A percentile compares a stretch with the other conserved stretches of the same genome.
Evolutionary conservation across 1,284 basidiomycete species (phyloP).

Genomic region (Schizopora paradoxa): DNA sequence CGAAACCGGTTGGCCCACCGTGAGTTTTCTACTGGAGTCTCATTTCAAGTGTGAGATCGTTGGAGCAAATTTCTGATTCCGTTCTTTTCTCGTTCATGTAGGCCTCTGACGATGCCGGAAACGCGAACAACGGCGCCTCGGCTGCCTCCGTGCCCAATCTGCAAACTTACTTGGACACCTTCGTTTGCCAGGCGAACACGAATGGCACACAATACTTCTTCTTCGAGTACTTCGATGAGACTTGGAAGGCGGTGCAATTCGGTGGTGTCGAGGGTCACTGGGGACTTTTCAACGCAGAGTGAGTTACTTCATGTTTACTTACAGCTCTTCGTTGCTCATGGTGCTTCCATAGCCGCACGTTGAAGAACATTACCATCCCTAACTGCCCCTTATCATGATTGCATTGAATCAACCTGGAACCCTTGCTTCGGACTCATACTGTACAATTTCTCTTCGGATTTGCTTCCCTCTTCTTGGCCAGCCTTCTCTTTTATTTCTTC

Average conservation of each 20-base stretch:
- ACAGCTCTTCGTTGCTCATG: constrained; percentile 6
- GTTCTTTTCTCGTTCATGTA: too few species aligned
- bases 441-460: not conserved
- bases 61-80: not conserved
- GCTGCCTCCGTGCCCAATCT: constrained; percentile 65
- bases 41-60: not conserved
- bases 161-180: constrained; percentile 75
- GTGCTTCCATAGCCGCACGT: constrained; percentile 38
- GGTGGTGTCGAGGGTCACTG: constrained; percentile 84
- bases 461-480: too few species aligned
- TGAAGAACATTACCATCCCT: constrained; percentile 53
- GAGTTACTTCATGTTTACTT: constrained; percentile 20
- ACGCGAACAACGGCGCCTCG: constrained; percentile 60
- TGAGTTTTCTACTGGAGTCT: constrained; percentile 27
- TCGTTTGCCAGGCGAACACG: constrained; percentile 81
- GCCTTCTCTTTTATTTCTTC: too few species aligned
- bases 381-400: constrained; percentile 29
- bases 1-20: constrained; percentile 92
- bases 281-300: constrained; percentile 62
- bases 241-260: constrained; percentile 73
- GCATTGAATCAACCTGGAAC: not conserved
- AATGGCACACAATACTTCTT: constrained; percentile 84
- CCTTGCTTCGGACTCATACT: not conserved
- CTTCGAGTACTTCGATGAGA: constrained; percentile 83
- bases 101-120: constrained; percentile 52